These are phyloP conservation scores for Paramecium bursaria DNA, from an alignment of 73 alveolate genomes.

Conservation along the genomic window DNA sequence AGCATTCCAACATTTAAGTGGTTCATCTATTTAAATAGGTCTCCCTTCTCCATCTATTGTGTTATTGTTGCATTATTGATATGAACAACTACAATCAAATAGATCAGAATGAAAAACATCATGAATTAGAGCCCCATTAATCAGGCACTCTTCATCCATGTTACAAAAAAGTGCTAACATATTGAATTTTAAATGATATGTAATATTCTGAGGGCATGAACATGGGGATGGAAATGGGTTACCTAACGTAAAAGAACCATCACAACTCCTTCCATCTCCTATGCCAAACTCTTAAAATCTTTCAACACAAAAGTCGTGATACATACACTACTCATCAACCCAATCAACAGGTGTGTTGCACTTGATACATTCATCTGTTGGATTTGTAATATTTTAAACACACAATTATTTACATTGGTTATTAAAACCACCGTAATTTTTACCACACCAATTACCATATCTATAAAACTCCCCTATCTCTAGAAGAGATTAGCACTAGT, in stretches of 20 bases:
- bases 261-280: slow-evolving; percentile 3
- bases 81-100: slow-evolving; percentile 23
- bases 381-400: background rate
- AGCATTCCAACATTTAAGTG: slow-evolving; percentile 51
- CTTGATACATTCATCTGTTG: slow-evolving; percentile 44
- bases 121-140: slow-evolving; percentile 39
- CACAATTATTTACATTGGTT: slow-evolving; percentile 60
- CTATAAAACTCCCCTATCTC: no score
- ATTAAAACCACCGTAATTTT: slow-evolving; percentile 67
- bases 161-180: background rate
- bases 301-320: slow-evolving; percentile 63
- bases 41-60: slow-evolving; percentile 38
- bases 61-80: slow-evolving; percentile 22
- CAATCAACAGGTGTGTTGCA: slow-evolving; percentile 60
- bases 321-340: slow-evolving; percentile 64
- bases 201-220: slow-evolving; percentile 23
- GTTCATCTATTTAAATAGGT: slow-evolving; percentile 5
- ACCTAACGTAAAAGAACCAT: slow-evolving; percentile 1
- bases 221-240: slow-evolving; percentile 56
- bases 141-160: slow-evolving; percentile 8
- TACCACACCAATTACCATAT: slow-evolving; percentile 74
- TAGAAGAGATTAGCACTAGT: no score
- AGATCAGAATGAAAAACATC: slow-evolving; percentile 21
- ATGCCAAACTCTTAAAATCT: slow-evolving; percentile 2
- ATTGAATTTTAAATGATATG: slow-evolving; percentile 6